These are phyloP conservation scores for Amylostereum chailletii DNA, from an alignment of 1,284 basidiomycete species.

Conservation along the genomic window DNA sequence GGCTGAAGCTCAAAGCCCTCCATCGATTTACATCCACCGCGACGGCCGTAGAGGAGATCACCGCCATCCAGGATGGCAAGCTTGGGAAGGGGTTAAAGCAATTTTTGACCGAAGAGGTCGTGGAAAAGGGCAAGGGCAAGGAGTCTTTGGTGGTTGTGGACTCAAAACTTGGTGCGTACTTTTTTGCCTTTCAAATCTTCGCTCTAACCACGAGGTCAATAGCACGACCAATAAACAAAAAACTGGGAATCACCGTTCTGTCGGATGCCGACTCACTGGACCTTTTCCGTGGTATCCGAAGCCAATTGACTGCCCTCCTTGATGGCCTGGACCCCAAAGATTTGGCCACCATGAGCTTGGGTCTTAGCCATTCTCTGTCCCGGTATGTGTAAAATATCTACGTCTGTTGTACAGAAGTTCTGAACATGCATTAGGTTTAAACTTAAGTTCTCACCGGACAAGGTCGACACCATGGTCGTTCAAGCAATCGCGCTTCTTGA, in stretches of 20 bases:
- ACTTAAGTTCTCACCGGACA: conserved; percentile 98
- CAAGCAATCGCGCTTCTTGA: conserved; percentile 98
- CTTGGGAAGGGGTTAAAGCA: conserved; percentile 89
- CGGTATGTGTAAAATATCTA: conserved; percentile 36
- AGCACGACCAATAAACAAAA: conserved; percentile 88
- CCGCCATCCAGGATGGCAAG: conserved; percentile 88
- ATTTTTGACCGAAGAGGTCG: conserved; percentile 84
- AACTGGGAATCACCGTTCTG: conserved; percentile 85
- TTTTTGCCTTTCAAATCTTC: conserved; percentile 1
- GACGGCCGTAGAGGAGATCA: conserved; percentile 97
- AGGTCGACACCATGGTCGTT: conserved; percentile 99
- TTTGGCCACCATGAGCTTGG: conserved; percentile 94
- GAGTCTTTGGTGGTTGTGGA: conserved; percentile 87
- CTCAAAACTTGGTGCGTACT: conserved; percentile 74
- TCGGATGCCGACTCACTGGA: conserved; percentile 64
- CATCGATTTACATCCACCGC: conserved; percentile 97
- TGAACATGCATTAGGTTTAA: conserved; percentile 67
- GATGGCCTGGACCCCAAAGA: conserved; percentile 93
- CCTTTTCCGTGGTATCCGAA: conserved; percentile 93
- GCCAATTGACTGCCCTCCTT: conserved; percentile 80
- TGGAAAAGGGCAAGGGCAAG: conserved; percentile 83
- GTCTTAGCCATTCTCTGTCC: conserved; percentile 93
- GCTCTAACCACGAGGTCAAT: conserved; percentile 1
- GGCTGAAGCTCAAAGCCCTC: conserved; percentile 89
- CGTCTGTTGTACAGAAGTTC: background rate